phyloP scores from a whole-genome alignment of 345 rosid species.

The Eucalyptus erythrocorys region DNA sequence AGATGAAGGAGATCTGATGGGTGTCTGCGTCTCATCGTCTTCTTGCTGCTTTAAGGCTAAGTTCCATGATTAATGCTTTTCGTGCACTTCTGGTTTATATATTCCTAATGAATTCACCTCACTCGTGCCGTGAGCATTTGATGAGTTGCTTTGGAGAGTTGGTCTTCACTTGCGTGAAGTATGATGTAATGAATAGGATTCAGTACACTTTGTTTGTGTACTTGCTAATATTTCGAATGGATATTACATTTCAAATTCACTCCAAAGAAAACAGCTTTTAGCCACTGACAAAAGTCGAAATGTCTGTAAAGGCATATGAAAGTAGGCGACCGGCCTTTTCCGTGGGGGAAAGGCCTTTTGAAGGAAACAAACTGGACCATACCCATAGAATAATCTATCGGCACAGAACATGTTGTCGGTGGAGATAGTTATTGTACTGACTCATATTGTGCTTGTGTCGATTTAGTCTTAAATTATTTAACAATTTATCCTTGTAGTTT shows the following conservation, averaged over 20 bases:
- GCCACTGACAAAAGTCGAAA: not conserved
- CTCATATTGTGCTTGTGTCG: rapidly evolving
- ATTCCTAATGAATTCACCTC: not conserved
- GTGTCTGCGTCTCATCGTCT: not conserved
- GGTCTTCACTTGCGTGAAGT: not conserved
- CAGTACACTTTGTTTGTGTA: not conserved
- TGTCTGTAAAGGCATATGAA: not conserved
- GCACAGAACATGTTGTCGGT: too few species aligned
- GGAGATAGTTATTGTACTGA: too few species aligned
- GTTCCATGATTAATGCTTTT: not conserved
- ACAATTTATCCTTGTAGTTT: too few species aligned
- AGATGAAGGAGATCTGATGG: not conserved
- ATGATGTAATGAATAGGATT: not conserved
- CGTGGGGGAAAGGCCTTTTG: not conserved
- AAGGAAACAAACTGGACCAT: too few species aligned
- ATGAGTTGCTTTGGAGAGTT: not conserved
- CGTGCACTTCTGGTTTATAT: not conserved
- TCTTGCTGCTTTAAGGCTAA: not conserved
- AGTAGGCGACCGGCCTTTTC: not conserved
- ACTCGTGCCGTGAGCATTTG: not conserved
- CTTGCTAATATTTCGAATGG: not conserved
- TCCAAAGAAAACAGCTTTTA: not conserved
- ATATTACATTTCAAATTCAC: not conserved
- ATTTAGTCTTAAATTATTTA: too few species aligned
- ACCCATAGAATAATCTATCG: too few species aligned